phyloP scores from a whole-genome alignment of 75 land plant species.

The Pinus albicaulis region DNA sequence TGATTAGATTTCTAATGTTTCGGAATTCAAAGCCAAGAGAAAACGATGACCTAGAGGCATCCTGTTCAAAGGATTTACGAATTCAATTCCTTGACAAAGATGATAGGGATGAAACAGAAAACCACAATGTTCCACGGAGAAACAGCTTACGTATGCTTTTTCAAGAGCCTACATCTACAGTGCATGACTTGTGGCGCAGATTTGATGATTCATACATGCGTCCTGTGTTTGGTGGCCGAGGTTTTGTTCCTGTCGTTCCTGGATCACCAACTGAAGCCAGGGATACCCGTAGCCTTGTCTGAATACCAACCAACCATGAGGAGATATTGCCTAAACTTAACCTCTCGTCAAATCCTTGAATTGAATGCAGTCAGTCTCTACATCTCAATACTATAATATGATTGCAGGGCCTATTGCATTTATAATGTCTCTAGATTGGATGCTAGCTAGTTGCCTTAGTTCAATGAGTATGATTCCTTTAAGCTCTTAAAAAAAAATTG shows the following conservation, averaged over 20 bases:
- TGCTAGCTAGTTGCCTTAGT: neutral
- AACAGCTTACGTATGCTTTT: slow-evolving; percentile 10
- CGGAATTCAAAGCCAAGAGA: neutral
- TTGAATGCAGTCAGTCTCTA: neutral
- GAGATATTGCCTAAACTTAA: neutral
- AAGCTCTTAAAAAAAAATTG: too few species aligned
- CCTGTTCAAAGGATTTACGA: slow-evolving; percentile 10
- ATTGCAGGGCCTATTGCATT: neutral
- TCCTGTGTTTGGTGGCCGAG: slow-evolving; percentile 42
- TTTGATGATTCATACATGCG: slow-evolving; percentile 57
- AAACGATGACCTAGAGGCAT: slow-evolving; percentile 9
- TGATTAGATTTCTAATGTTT: slow-evolving; percentile 15
- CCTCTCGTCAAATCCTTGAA: neutral
- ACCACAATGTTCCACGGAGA: neutral
- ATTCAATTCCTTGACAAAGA: slow-evolving; percentile 15
- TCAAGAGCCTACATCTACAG: slow-evolving; percentile 27
- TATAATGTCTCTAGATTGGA: neutral
- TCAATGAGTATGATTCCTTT: neutral
- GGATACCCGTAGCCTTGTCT: neutral
- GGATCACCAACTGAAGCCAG: slow-evolving; percentile 8
- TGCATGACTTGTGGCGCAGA: slow-evolving; percentile 46
- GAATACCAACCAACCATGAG: neutral
- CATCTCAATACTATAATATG: neutral
- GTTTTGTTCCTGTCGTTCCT: slow-evolving; percentile 28
- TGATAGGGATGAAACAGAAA: neutral